phyloP scores from a whole-genome alignment of 192 early-diverging fungal genomes.

The Blastocladiella britannica region DNA sequence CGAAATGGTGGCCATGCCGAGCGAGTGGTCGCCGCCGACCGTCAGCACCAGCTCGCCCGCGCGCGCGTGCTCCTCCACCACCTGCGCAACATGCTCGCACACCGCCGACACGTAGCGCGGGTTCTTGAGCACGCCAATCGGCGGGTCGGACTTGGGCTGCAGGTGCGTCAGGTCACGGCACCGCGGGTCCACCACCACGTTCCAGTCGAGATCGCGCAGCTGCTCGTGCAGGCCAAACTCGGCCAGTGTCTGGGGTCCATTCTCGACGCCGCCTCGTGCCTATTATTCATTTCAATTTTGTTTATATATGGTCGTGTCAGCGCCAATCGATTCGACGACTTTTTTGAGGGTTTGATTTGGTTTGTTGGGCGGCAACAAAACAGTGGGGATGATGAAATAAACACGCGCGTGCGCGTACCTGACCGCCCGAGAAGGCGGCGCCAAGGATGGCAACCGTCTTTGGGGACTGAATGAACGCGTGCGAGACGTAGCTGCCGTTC shows the following conservation, averaged over 20 bases:
- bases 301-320: no score
- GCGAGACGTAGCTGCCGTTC: background rate
- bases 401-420: constrained; percentile 8
- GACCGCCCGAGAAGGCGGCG: constrained; percentile 51
- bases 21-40: constrained; percentile 86
- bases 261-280: constrained; percentile 73
- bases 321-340: no score
- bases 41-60: constrained; percentile 66
- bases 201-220: constrained; percentile 58
- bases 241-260: constrained; percentile 60
- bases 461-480: constrained; percentile 33
- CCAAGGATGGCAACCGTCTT: constrained; percentile 50
- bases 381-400: background rate
- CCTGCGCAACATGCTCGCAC: constrained; percentile 36
- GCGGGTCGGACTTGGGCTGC: constrained; percentile 45
- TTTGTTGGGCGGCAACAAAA: background rate
- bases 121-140: constrained; percentile 61
- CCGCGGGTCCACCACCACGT: constrained; percentile 44
- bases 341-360: no score
- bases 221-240: constrained; percentile 71
- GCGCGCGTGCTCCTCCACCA: constrained; percentile 38
- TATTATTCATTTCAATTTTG: no score
- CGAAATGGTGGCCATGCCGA: constrained; percentile 74
- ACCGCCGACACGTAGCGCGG: constrained; percentile 63
- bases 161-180: constrained; percentile 49